Conservation (phyloP, 768 basidiomycete species). For the Suillus luteus region DNA sequence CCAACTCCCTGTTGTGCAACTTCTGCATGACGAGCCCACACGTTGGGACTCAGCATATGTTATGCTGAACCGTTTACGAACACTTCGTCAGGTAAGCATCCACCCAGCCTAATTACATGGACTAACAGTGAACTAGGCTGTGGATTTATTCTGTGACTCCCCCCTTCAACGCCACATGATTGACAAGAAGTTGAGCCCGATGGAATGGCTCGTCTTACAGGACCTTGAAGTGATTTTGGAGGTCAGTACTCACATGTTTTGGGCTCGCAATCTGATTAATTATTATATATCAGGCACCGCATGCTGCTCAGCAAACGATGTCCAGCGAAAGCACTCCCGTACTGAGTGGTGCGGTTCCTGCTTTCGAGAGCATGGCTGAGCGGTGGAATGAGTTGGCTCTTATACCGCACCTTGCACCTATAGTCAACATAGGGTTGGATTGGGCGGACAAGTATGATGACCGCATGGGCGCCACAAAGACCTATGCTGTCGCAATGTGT, state of each 20-base stretch:
- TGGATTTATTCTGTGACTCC: slow-evolving; percentile 1
- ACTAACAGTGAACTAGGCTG: background rate
- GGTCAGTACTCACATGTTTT: background rate
- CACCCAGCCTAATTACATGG: background rate
- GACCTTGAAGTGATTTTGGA: slow-evolving; percentile 9
- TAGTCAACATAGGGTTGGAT: too few species aligned
- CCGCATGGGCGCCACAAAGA: too few species aligned
- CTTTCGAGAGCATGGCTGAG: too few species aligned
- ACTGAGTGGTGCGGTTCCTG: too few species aligned
- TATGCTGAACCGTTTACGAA: slow-evolving; percentile 28
- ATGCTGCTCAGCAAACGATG: too few species aligned
- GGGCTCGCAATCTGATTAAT: too few species aligned
- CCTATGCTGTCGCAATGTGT: too few species aligned
- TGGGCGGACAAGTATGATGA: too few species aligned
- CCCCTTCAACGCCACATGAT: background rate
- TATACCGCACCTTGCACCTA: too few species aligned
- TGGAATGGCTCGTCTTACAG: slow-evolving; percentile 10
- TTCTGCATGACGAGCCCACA: slow-evolving; percentile 34
- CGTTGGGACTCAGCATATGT: slow-evolving; percentile 15
- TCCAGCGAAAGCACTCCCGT: too few species aligned
- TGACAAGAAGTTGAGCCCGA: background rate
- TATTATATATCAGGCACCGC: too few species aligned
- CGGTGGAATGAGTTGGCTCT: too few species aligned
- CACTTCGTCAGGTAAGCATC: background rate
- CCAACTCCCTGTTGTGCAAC: slow-evolving; percentile 3